Evolutionary conservation across 306 rosid species (phyloP), one percentile per base, ranked within the genome.

Genomic region (Carpinus fangiana): DNA sequence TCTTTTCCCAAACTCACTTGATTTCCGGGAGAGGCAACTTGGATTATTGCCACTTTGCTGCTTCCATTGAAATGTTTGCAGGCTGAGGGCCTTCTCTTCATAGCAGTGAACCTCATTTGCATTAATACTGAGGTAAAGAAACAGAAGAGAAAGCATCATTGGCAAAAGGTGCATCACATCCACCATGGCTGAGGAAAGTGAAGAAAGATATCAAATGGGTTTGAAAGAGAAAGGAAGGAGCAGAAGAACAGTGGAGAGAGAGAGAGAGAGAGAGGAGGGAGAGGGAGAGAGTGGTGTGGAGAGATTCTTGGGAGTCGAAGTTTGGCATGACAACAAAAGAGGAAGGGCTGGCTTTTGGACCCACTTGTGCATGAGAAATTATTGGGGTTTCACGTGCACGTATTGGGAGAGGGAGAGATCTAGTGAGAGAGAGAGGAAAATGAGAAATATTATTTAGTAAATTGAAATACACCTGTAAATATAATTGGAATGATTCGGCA

Each of bases 331-430:
- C 79, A 89, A 92, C 98, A 92, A 90, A 88, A 89, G 82, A 86
- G 76, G 89, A 88, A 89, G 86, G 85, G 89, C 90, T 86, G 93
- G 87, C 87, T 73, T 77, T 74, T 76, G 89, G 88, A 87, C 96
- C 97, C 89, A 89, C 91, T 76, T 65, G 81, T 90, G 97, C 94
- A 92, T 94, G 93, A 86, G 85, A 82, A 87, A 89, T 90, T 92
- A 92, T 90, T 94, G 96, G 91, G 81, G 94, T 76, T 90, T 86
- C 90, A 86, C 88, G 86, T 86, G 90, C 85, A 84, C 21, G 62
- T 55, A 73, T 71, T 71, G 77, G 31, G 55, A 73, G 46, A 34
- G 26, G 73, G 78, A 26, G 16, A 72, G 69, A 31, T 1, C 34
- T 1, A 31, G 34, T 31, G 34, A 76, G 46, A 52, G 74, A 73